Evolutionary conservation across 2,329 filamentous ascomycete species (phyloP), one percentile per base, ranked within the genome.

Genomic region (Fusarium brachygibbosum): DNA sequence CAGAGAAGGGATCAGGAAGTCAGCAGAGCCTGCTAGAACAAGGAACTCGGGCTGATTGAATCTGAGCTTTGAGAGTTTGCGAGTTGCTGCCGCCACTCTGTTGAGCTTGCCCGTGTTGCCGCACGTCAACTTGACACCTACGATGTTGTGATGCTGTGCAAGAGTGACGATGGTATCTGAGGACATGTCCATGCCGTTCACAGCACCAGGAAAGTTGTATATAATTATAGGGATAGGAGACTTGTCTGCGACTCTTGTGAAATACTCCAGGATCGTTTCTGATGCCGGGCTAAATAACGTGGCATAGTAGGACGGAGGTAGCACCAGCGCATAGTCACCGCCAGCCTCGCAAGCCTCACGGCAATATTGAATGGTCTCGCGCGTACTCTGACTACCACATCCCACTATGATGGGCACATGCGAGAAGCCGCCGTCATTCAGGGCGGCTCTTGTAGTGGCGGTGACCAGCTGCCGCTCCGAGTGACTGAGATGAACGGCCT

Each of bases 291-390:
- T 87, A 76, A 93, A 90, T 23, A 93, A 82, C 5, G 86, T 76
- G 58, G 89, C 87, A 81, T 94, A 94, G 82, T 94, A 95, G 51
- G 88, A 88, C 6, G 92, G 92, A 13, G 92, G 91, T 29, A 95
- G 85, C 5, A 94, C 87, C 58, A 96, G 84, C 9, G 91, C 91
- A 72, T 91, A 93, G 79, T 94, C 90, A 68, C 90, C 92, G 57
- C 92, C 93, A 37, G 88, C 84, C 31, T 86, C 84, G 71, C 86
- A 87, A 16, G 91, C 91, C 75, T 93, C 91, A 61, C 83, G 80
- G 81, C 91, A 93, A 61, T 91, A 83, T 62, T 88, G 83, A 64
- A 94, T 86, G 19, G 90, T 89, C 80, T 94, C 92, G 58, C 90
- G 86, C 11, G 90, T 92, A 51, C 91, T 93, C 74, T 93, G 90